Base-by-base conservation (phyloP, 2,329 filamentous ascomycete species). In the Pseudodiploospora longispora region DNA sequence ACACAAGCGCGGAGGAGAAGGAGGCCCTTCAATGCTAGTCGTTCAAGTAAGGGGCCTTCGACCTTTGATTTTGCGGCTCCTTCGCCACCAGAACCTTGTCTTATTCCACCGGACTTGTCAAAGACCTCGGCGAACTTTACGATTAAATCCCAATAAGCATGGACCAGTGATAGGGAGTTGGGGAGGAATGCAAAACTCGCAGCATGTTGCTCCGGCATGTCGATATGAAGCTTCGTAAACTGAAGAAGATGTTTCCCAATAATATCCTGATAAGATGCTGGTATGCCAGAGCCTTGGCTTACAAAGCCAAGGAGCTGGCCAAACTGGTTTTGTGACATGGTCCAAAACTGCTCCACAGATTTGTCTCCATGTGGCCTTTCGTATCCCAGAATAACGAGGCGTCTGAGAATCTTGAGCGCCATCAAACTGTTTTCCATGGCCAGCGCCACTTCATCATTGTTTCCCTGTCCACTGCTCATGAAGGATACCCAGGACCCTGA, bases 161-260 rank as follows among this genome's bases (percentile, higher is more conserved):
- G 80, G 2, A 87, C 82, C 27, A 97, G 76, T 10, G 81, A 72
- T 10, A 95, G 68, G 2, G 87, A 89, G 55, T 87, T 83, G 2
- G 89, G 87, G 6, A 98, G 74, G 9, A 87, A 72, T 1, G 83
- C 82, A 62, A 96, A 97, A 43, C 88, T 86, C 4, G 85, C 82
- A 1, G 90, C 82, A 60, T 95, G 89, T 5, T 73, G 68, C 40
- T 80, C 79, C 1, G 87, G 81, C 83, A 97, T 91, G 44, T 88
- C 83, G 34, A 94, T 74, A 60, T 97, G 93, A 3, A 98, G 70
- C 64, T 97, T 98, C 4, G 90, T 83, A 40, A 97, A 83, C 59
- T 97, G 90, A 36, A 96, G 67, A 2, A 95, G 71, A 59, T 96
- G 90, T 59, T 89, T 94, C 52, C 86, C 85, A n/a, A 95, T 69